Evolutionary conservation across 2,329 filamentous ascomycete species (phyloP).

Genomic region (Arthrobotrys entomopaga): DNA sequence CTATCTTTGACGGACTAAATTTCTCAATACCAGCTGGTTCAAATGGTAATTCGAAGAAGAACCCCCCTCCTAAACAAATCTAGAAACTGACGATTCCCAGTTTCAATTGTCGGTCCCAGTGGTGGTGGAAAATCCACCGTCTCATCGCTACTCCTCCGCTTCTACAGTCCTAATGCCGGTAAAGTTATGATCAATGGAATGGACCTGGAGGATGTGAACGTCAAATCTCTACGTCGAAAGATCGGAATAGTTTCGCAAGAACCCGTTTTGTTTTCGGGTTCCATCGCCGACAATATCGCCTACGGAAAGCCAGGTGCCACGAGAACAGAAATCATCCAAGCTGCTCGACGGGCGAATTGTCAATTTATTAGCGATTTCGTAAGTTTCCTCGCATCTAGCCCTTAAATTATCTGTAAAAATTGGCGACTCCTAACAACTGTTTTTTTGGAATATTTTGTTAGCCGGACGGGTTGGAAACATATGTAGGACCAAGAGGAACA

Average conservation of each 20-base stretch:
- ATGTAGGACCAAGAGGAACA: constrained; percentile 83
- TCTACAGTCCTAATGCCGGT: constrained; percentile 84
- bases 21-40: constrained; percentile 93
- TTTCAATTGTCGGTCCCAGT: constrained; percentile 94
- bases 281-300: constrained; percentile 86
- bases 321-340: constrained; percentile 81
- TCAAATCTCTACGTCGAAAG: constrained; percentile 87
- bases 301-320: constrained; percentile 86
- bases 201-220: constrained; percentile 87
- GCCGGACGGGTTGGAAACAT: constrained; percentile 92
- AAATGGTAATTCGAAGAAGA: constrained; percentile 65
- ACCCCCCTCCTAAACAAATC: too few relatives aligned
- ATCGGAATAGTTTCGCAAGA: constrained; percentile 97
- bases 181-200: constrained; percentile 83
- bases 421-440: constrained; percentile 63
- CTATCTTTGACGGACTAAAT: constrained; percentile 86
- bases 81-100: constrained; percentile 60
- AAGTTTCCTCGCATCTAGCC: constrained; percentile 53
- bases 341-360: constrained; percentile 92
- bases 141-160: constrained; percentile 80
- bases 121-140: constrained; percentile 97
- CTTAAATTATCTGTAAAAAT: not conserved
- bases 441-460: not conserved
- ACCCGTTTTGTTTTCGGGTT: constrained; percentile 88
- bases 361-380: constrained; percentile 91